Percentiles rank a stretch among this genome's conserved stretches.
Evolutionary conservation across 805 yeast genomes (phyloP).

Genomic region (Suhomyces sp.): DNA sequence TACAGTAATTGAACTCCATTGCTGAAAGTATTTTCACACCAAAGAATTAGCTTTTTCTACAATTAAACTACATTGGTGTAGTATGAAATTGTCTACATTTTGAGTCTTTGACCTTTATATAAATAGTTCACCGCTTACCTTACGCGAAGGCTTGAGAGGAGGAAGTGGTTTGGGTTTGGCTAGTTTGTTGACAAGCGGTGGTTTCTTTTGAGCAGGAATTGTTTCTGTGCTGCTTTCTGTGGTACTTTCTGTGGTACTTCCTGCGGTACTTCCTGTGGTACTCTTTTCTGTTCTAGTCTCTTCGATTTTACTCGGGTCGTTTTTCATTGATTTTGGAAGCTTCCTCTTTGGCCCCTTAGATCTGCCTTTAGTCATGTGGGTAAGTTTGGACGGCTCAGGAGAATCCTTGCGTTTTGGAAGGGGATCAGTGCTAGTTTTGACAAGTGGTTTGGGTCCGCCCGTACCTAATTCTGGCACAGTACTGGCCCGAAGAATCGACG

Average conservation of each 20-base stretch:
- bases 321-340: slow-evolving; percentile 31
- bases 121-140: slow-evolving; percentile 32
- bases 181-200: slow-evolving; percentile 23
- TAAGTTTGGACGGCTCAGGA: slow-evolving; percentile 22
- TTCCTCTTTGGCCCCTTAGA: slow-evolving; percentile 53
- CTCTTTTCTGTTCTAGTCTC: not conserved
- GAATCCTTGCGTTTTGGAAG: slow-evolving; percentile 11
- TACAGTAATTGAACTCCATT: no score
- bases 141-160: slow-evolving; percentile 23
- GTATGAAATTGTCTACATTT: no score
- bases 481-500: slow-evolving; percentile 27
- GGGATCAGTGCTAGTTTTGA: slow-evolving; percentile 10
- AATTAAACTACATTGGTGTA: no score
- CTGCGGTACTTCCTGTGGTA: no score
- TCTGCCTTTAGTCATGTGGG: slow-evolving; percentile 46
- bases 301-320: not conserved
- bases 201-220: slow-evolving; percentile 9
- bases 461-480: slow-evolving; percentile 22
- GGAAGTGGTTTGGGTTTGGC: slow-evolving; percentile 21
- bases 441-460: not conserved
- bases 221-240: not conserved
- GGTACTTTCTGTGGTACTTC: not conserved
- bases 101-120: slow-evolving; percentile 10
- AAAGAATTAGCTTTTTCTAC: no score
- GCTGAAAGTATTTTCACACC: no score